phyloP scores from a whole-genome alignment of 2,329 filamentous ascomycete genomes.

The Colletotrichum theobromicola region DNA sequence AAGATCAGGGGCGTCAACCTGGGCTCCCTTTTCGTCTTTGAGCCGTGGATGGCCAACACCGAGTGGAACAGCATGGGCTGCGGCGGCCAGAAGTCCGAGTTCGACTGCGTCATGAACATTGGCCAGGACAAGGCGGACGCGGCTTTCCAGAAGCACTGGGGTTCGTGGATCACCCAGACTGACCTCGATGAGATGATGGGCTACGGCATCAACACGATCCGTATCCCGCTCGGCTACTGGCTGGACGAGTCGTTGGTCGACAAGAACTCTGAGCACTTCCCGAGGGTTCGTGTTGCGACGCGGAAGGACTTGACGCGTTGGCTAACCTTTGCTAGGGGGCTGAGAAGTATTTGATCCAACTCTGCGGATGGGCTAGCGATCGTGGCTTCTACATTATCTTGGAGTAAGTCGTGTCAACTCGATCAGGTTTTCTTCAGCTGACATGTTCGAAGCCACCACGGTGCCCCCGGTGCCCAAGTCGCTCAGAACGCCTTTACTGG shows the following conservation, averaged over 20 bases:
- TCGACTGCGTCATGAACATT: slow-evolving; percentile 55
- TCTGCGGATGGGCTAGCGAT: slow-evolving; percentile 53
- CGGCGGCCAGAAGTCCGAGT: slow-evolving; percentile 49
- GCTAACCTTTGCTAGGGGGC: slow-evolving; percentile 38
- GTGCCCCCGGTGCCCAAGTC: slow-evolving; percentile 54
- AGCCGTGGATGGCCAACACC: slow-evolving; percentile 56
- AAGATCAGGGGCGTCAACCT: slow-evolving; percentile 63
- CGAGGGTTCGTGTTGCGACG: slow-evolving; percentile 26
- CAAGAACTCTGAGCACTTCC: slow-evolving; percentile 52
- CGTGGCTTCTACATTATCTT: slow-evolving; percentile 58
- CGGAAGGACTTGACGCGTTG: accelerated
- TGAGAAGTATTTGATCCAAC: slow-evolving; percentile 47
- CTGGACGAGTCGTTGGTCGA: slow-evolving; percentile 55
- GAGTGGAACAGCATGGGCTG: slow-evolving; percentile 57
- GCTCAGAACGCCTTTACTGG: slow-evolving; percentile 52
- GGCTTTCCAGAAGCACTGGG: slow-evolving; percentile 56
- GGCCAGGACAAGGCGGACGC: slow-evolving; percentile 51
- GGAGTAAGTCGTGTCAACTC: slow-evolving; percentile 29
- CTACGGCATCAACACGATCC: slow-evolving; percentile 57
- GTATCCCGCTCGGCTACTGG: slow-evolving; percentile 63
- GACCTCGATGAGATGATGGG: slow-evolving; percentile 55
- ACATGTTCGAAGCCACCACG: slow-evolving; percentile 41
- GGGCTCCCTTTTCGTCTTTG: slow-evolving; percentile 55
- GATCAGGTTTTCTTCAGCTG: neutral
- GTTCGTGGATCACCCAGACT: slow-evolving; percentile 50